Evolutionary conservation across 805 yeast species (phyloP), one percentile per base, ranked within the genome.

Genomic region (Spathaspora girioi): DNA sequence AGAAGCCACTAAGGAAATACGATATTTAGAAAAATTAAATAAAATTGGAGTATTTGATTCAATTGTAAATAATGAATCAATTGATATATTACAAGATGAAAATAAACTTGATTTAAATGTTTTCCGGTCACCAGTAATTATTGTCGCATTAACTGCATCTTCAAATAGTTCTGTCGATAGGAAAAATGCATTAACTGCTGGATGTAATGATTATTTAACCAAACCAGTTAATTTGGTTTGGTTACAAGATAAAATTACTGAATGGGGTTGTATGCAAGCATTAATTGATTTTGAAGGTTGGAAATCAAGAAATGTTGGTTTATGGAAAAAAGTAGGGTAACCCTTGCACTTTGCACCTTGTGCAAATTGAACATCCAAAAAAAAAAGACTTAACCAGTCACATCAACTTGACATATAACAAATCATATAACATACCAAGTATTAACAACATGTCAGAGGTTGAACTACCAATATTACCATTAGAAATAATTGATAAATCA

Each of bases 241-340:
- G 99, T 75, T 94, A 45, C 89, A 91, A 61, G 89, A 89, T 63
- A 94, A 94, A 69, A 88, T 94, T 48, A 87, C 91, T 0, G 97
- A 93, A 68, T 94, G 98, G 98, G 98, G 99, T 0, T 93, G 98
- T 68, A 93, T 93, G 98, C 99, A 93, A 70, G 97, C 97, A 0
- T 72, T 93, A 47, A 92, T 93, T 65, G 96, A 93, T 68, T 93
- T 87, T 67, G 97, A 94, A 65, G 93, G 96, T 38, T 94, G 97
- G 96, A 83, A 80, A 48, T 57, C 52, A 15, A 67, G 63, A 43
- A 52, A 42, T 42, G 29, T 19, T 15, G 38, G 38, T 45, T 31
- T 45, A 20, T 45, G 38, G 19, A 17, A 19, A 35, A 45, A 23
- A 38, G 38, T 7, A 41, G 46, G 32, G 31, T 26, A 38, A 27